Evolutionary conservation across 208 protist species (phyloP).

Genomic region (Porcisia deanei): DNA sequence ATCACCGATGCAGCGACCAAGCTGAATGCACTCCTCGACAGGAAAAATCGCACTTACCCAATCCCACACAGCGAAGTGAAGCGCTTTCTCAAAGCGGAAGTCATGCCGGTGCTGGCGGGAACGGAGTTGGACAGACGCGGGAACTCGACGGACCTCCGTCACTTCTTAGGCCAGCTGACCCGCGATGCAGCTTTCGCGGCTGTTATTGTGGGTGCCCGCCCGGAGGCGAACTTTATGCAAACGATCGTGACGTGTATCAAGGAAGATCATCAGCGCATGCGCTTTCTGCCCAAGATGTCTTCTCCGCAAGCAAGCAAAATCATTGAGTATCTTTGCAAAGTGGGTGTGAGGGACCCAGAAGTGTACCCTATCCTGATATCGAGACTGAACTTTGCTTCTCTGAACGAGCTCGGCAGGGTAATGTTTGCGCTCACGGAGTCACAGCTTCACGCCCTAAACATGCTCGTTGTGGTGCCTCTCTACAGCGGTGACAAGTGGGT

Average conservation of each 20-base stretch:
- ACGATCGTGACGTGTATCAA: constrained; percentile 61
- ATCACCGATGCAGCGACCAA: constrained; percentile 37
- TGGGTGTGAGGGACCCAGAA: constrained; percentile 54
- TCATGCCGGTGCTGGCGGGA: constrained; percentile 70
- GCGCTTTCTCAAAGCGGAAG: constrained; percentile 51
- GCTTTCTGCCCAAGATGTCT: constrained; percentile 74
- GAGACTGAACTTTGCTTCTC: constrained; percentile 55
- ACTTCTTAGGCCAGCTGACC: constrained; percentile 58
- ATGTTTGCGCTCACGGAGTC: constrained; percentile 74
- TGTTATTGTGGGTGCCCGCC: constrained; percentile 50
- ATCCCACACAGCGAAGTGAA: constrained; percentile 50
- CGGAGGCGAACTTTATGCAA: constrained; percentile 53
- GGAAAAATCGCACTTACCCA: constrained; percentile 24
- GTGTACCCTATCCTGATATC: constrained; percentile 61
- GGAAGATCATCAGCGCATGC: constrained; percentile 70
- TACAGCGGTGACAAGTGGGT: constrained; percentile 79
- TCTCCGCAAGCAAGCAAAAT: constrained; percentile 78
- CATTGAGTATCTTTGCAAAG: constrained; percentile 61
- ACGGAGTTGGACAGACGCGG: constrained; percentile 63
- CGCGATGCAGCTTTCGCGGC: constrained; percentile 81
- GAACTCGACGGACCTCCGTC: constrained; percentile 49
- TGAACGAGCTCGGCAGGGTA: constrained; percentile 67
- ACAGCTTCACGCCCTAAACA: constrained; percentile 50
- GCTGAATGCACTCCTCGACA: constrained; percentile 67
- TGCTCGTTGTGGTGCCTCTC: constrained; percentile 66